Conservation (phyloP, 495 filamentous ascomycete species). For the Rostrohypoxylon terebratum region DNA sequence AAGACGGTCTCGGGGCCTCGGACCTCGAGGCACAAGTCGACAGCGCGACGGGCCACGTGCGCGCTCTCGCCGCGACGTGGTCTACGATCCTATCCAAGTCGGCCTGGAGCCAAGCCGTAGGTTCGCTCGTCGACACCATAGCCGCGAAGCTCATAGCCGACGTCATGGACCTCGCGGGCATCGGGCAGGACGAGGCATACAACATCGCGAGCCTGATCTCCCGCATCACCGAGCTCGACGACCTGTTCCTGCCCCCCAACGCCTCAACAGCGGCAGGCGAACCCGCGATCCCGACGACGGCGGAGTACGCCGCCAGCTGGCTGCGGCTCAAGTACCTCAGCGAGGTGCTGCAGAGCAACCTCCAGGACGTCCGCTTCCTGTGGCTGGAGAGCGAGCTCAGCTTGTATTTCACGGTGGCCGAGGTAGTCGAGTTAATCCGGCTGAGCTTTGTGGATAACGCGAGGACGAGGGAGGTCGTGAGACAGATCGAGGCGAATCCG, state of each 20-base stretch:
- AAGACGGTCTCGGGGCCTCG: constrained; percentile 55
- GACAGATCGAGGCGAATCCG: constrained; percentile 74
- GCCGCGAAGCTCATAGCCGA: constrained; percentile 85
- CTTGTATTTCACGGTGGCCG: constrained; percentile 82
- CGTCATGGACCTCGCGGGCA: constrained; percentile 85
- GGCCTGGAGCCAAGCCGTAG: constrained; percentile 84
- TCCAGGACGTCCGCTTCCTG: constrained; percentile 87
- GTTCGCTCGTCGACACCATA: constrained; percentile 82
- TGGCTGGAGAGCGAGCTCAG: constrained; percentile 89
- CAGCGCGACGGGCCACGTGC: constrained; percentile 73
- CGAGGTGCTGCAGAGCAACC: constrained; percentile 88
- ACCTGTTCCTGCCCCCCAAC: constrained; percentile 73
- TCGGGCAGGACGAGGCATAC: constrained; percentile 88
- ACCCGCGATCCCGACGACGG: constrained; percentile 71
- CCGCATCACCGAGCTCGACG: constrained; percentile 76
- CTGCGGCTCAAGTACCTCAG: constrained; percentile 88
- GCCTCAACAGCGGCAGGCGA: constrained; percentile 41
- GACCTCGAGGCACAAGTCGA: constrained; percentile 79
- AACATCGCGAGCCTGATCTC: constrained; percentile 77
- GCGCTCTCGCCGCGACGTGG: constrained; percentile 79
- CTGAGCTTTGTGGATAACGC: constrained; percentile 92
- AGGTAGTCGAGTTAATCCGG: constrained; percentile 88
- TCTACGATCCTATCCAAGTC: constrained; percentile 82
- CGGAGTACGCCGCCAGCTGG: constrained; percentile 85
- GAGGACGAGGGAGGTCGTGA: constrained; percentile 77